Evolutionary conservation across 768 basidiomycete species (phyloP), one percentile per base, ranked within the genome.

Genomic region (Lanmaoa rubissima): DNA sequence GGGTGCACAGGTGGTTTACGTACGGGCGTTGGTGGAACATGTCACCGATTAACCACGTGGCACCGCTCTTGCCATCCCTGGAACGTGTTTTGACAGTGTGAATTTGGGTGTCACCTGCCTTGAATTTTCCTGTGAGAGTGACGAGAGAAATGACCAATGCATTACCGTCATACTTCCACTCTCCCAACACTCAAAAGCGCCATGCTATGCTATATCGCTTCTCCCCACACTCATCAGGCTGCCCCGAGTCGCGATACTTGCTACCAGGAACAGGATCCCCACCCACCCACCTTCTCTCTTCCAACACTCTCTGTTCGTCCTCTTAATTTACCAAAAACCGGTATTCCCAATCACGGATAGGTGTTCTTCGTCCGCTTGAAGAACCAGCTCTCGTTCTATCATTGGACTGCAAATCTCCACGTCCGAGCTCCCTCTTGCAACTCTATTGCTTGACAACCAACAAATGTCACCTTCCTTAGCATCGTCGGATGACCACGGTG

Each of bases 361-460:
- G 32, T 58, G 36, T 65, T 65, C 61, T 61, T 61, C 59, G 47
- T 54, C 61, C 59, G 51, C 52, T 24, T 47, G 42, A 54, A 61
- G 66, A 65, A 61, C 39, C 62, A 16, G 4, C 46, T 5, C 26
- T 47, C 48, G 46, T 60, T 64, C 71, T 38, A 65, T 59, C 66
- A 60, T 46, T 58, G 44, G 56, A 34, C 50, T 73, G 70, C 70
- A 72, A 70, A 73, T 72, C 70, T 41, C 62, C 59, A 47, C 61
- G 2, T 58, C 57, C 41, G n/a, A 49, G 5, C 32, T 51, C 34
- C 34, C 32, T 19, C 58, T 60, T 68, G 61, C 68, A 62, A 57
- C 56, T 61, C 65, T 55, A 61, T 39, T 62, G 50, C 69, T 43
- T 72, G 69, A 69, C 68, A 26, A 73, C 70, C 70, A 73, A 60